phyloP scores from a whole-genome alignment of 2,329 filamentous ascomycete genomes.

The Stromatinia cepivora region DNA sequence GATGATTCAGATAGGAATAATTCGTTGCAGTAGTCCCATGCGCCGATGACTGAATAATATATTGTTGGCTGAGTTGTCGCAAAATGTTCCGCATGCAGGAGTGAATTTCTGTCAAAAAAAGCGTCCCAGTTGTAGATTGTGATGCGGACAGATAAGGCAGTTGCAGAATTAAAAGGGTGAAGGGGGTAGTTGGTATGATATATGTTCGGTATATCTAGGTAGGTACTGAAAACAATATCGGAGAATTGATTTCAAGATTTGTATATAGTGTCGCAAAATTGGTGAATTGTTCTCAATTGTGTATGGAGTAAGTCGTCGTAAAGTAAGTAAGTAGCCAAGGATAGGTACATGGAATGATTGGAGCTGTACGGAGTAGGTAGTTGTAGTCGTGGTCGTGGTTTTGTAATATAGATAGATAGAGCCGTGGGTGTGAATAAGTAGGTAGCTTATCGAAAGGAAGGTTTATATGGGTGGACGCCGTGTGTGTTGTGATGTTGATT shows the following conservation, averaged over 20 bases:
- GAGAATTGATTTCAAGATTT: conserved; percentile 13
- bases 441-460: neutral
- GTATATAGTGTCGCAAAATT: neutral
- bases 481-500: neutral
- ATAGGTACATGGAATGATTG: neutral
- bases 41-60: neutral
- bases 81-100: conserved; percentile 15
- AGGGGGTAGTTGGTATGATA: neutral
- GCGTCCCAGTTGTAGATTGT: neutral
- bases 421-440: neutral
- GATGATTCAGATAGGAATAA: conserved; percentile 7
- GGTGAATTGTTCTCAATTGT: neutral
- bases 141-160: conserved; percentile 2
- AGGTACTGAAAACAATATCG: conserved; percentile 8
- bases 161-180: neutral
- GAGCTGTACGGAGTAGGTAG: neutral
- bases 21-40: neutral
- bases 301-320: neutral
- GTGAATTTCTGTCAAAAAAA: neutral
- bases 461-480: neutral
- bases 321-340: neutral
- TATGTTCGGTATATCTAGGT: neutral
- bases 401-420: neutral
- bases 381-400: neutral
- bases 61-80: neutral